These are phyloP conservation scores for Fusarium tjaetaba DNA, from an alignment of 2,329 filamentous ascomycete genomes.

Conservation along the genomic window DNA sequence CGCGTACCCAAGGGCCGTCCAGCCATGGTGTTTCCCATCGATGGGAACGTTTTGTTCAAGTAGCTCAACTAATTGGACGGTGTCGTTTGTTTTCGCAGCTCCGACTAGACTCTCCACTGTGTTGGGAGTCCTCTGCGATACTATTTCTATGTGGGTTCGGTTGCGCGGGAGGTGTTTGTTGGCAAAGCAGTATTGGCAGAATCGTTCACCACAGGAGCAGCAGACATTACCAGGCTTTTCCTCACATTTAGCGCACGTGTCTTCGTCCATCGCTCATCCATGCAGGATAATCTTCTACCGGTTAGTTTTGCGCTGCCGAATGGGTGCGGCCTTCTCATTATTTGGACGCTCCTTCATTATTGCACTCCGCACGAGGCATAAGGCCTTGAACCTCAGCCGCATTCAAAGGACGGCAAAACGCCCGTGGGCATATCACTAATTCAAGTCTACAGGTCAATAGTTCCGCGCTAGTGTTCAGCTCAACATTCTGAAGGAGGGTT, in stretches of 20 bases:
- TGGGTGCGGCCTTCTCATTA: no score
- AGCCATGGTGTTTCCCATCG: rapidly evolving
- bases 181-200: background rate
- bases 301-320: no score
- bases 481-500: background rate
- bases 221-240: background rate
- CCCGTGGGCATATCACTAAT: background rate
- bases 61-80: background rate
- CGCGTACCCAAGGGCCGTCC: background rate
- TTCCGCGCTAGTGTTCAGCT: background rate
- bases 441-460: no score
- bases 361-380: no score
- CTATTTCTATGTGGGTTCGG: background rate
- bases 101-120: no score
- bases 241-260: background rate
- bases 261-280: background rate
- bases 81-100: no score
- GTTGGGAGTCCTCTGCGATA: no score
- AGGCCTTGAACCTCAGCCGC: background rate
- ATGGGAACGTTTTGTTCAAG: rapidly evolving
- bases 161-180: background rate
- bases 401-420: background rate
- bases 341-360: no score
- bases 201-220: background rate
- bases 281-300: no score